phyloP scores from a whole-genome alignment of 768 basidiomycete species.

The Pulveroboletus sp. region DNA sequence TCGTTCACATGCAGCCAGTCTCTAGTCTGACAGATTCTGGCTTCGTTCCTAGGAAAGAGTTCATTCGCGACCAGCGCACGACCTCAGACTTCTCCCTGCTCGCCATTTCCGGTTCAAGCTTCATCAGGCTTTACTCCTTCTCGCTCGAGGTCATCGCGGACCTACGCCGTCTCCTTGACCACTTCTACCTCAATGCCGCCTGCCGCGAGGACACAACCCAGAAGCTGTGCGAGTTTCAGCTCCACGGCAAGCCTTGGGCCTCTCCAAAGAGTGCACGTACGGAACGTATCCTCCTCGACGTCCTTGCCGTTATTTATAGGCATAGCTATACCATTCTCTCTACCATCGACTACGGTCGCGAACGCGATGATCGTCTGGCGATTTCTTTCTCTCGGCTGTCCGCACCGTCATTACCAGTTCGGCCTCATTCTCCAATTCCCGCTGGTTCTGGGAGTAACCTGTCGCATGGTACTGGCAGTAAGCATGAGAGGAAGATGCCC shows the following conservation, averaged over 20 bases:
- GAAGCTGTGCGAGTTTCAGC: slow-evolving; percentile 60
- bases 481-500: slow-evolving; percentile 38
- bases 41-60: slow-evolving; percentile 70
- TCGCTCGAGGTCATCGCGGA: slow-evolving; percentile 46
- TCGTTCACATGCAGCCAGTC: slow-evolving; percentile 30
- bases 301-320: slow-evolving; percentile 57
- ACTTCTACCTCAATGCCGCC: slow-evolving; percentile 37
- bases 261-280: slow-evolving; percentile 60
- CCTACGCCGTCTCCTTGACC: slow-evolving; percentile 54
- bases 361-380: slow-evolving; percentile 66
- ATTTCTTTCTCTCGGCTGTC: slow-evolving; percentile 62
- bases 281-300: slow-evolving; percentile 66
- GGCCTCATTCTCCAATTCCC: slow-evolving; percentile 36
- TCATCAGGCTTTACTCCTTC: slow-evolving; percentile 69
- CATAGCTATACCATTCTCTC: slow-evolving; percentile 63
- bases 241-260: slow-evolving; percentile 71
- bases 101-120: slow-evolving; percentile 59
- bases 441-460: slow-evolving; percentile 35
- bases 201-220: slow-evolving; percentile 53
- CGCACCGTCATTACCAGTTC: slow-evolving; percentile 31
- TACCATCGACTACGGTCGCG: slow-evolving; percentile 71
- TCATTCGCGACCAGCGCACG: slow-evolving; percentile 51
- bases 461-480: slow-evolving; percentile 34
- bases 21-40: slow-evolving; percentile 38
- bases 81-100: slow-evolving; percentile 65